Percentiles rank a stretch among this genome's conserved stretches.
Evolutionary conservation across 495 filamentous ascomycete genomes (phyloP).

Genomic region (Xylaria grammica): DNA sequence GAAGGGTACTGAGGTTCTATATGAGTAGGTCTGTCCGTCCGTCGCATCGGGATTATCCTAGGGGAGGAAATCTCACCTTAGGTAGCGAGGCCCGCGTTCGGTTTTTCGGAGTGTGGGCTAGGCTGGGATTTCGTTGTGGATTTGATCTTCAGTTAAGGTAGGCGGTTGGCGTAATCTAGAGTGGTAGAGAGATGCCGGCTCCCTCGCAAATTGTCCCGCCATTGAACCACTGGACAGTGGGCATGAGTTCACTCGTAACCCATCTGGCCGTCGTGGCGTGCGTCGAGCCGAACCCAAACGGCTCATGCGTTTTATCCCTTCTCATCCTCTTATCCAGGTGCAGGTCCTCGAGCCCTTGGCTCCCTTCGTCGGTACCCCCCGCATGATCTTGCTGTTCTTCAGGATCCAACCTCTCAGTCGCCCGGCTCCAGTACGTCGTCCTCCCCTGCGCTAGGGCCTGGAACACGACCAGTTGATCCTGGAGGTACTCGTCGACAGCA

Average conservation of each 20-base stretch:
- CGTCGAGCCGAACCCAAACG: slow-evolving; percentile 63
- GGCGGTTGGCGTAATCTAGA: not conserved
- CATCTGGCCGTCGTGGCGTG: slow-evolving; percentile 79
- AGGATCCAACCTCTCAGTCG: slow-evolving; percentile 20
- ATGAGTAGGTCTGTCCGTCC: not conserved
- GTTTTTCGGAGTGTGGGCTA: not conserved
- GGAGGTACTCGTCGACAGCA: slow-evolving; percentile 71
- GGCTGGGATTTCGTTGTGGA: not conserved
- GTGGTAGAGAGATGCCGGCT: slow-evolving; percentile 40
- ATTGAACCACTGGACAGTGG: slow-evolving; percentile 57
- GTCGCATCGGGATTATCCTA: not conserved
- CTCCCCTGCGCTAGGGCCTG: slow-evolving; percentile 70
- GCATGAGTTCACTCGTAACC: slow-evolving; percentile 66
- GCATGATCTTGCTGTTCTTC: slow-evolving; percentile 23
- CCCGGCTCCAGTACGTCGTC: slow-evolving; percentile 41
- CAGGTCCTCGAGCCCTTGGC: slow-evolving; percentile 29
- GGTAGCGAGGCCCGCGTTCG: not conserved
- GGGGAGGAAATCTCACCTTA: not conserved
- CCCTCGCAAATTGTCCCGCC: slow-evolving; percentile 58
- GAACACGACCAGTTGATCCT: slow-evolving; percentile 84
- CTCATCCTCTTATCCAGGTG: slow-evolving; percentile 32
- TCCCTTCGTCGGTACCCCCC: not conserved
- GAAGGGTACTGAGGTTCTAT: not conserved
- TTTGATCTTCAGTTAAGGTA: not conserved
- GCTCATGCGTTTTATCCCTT: slow-evolving; percentile 43